A percentile compares a stretch with the other conserved stretches of the same genome.
Evolutionary conservation across 2,329 filamentous ascomycete species (phyloP).

Genomic region (Periconia sp.): DNA sequence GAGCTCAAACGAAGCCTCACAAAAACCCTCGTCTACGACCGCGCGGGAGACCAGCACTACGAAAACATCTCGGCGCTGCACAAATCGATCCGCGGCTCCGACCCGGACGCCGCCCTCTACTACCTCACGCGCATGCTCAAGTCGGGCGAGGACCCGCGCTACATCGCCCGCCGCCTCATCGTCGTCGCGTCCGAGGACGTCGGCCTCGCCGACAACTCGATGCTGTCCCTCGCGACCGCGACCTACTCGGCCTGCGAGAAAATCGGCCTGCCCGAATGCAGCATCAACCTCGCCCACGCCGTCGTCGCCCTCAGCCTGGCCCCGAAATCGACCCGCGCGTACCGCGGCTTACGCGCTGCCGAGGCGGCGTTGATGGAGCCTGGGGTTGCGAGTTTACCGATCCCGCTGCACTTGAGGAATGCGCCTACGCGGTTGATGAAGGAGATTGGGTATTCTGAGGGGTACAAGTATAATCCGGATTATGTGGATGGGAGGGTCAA

Average conservation of each 20-base stretch:
- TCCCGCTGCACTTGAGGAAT: conserved; percentile 87
- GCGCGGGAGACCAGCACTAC: conserved; percentile 94
- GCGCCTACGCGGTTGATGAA: conserved; percentile 92
- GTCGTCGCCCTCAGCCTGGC: conserved; percentile 78
- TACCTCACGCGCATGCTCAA: conserved; percentile 96
- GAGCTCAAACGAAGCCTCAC: conserved; percentile 82
- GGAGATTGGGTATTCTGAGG: conserved; percentile 83
- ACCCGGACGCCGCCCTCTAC: conserved; percentile 87
- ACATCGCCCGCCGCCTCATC: conserved; percentile 88
- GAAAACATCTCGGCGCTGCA: conserved; percentile 97
- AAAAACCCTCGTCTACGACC: conserved; percentile 91
- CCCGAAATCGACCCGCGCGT: conserved; percentile 84
- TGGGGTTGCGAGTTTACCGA: conserved; percentile 75
- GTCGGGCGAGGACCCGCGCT: conserved; percentile 89
- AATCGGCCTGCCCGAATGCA: conserved; percentile 91
- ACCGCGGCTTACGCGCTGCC: conserved; percentile 79
- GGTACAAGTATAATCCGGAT: conserved; percentile 97
- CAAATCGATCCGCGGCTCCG: conserved; percentile 87
- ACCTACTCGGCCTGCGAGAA: conserved; percentile 87
- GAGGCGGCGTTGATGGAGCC: conserved; percentile 79
- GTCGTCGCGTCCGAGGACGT: conserved; percentile 95
- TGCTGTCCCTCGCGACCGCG: conserved; percentile 82
- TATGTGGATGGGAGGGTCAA: conserved; percentile 78
- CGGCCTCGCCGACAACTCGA: conserved; percentile 81
- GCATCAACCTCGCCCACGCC: conserved; percentile 88